Percentiles rank a stretch among this genome's conserved stretches.
Evolutionary conservation across 192 early-diverging fungal species (phyloP).

Genomic region (Paraglomus brasilianum): DNA sequence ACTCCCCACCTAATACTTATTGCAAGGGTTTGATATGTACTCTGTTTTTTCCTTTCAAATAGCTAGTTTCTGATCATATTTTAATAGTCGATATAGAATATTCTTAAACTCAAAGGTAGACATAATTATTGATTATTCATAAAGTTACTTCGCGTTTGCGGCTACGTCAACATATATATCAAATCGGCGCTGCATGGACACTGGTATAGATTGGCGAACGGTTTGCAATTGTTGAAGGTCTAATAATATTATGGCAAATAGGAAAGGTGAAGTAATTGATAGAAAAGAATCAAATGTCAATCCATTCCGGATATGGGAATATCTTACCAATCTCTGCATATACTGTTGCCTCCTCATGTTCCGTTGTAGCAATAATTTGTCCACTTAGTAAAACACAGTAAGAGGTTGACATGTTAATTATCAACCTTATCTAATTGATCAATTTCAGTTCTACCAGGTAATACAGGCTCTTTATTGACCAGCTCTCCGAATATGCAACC

Average conservation of each 20-base stretch:
- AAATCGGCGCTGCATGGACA: constrained; percentile 80
- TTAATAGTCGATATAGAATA: too few species aligned
- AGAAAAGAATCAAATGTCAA: neutral
- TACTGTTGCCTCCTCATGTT: constrained; percentile 75
- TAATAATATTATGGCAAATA: constrained; percentile 22
- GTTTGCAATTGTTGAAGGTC: constrained; percentile 63
- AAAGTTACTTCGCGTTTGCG: too few species aligned
- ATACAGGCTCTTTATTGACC: constrained; percentile 77
- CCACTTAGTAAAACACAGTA: constrained; percentile 16
- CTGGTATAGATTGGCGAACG: constrained; percentile 73
- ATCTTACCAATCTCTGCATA: constrained; percentile 70
- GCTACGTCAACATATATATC: constrained; percentile 85
- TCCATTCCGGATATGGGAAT: neutral
- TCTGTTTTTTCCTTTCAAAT: too few species aligned
- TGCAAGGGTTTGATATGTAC: too few species aligned
- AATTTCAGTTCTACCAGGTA: constrained; percentile 78
- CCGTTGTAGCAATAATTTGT: constrained; percentile 49
- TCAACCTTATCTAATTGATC: constrained; percentile 76
- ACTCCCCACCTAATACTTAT: too few species aligned
- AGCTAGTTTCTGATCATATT: too few species aligned
- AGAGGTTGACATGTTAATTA: too few species aligned
- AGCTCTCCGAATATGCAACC: constrained; percentile 98
- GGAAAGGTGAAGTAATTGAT: neutral
- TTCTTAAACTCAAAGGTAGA: too few species aligned
- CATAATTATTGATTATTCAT: too few species aligned